Evolutionary conservation across 371 early-diverging fungal genomes (phyloP).

Genomic region (Mucor velutinosus): DNA sequence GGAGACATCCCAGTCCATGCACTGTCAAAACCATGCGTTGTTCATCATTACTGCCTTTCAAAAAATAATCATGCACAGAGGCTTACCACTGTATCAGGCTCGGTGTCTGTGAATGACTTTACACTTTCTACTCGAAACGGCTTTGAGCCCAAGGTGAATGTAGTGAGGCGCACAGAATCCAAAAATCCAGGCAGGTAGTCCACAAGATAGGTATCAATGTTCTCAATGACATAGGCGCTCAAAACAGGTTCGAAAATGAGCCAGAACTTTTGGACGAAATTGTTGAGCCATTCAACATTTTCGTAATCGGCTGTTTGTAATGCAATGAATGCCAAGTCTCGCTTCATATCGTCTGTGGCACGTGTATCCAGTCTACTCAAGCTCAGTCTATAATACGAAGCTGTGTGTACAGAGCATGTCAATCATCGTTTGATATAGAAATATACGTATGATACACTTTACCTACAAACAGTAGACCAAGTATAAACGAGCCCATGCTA

Average conservation of each 20-base stretch:
- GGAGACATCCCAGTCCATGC: slow-evolving; percentile 93
- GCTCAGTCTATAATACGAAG: slow-evolving; percentile 69
- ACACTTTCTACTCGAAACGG: slow-evolving; percentile 92
- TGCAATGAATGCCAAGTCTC: slow-evolving; percentile 53
- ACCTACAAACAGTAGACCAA: slow-evolving; percentile 51
- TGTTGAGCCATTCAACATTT: slow-evolving; percentile 97
- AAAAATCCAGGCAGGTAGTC: slow-evolving; percentile 87
- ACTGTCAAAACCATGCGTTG: slow-evolving; percentile 29
- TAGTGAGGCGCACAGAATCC: slow-evolving; percentile 86
- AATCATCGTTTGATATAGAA: neutral
- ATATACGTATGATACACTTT: slow-evolving; percentile 12
- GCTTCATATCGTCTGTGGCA: slow-evolving; percentile 70
- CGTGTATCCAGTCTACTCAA: slow-evolving; percentile 62
- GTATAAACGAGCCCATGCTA: slow-evolving; percentile 45
- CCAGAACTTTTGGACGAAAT: slow-evolving; percentile 87
- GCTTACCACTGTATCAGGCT: slow-evolving; percentile 80
- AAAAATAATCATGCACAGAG: neutral
- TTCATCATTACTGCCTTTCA: neutral
- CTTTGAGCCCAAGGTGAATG: slow-evolving; percentile 96
- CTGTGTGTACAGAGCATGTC: slow-evolving; percentile 21
- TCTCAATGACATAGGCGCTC: slow-evolving; percentile 74
- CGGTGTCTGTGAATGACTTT: slow-evolving; percentile 73
- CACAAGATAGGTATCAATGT: slow-evolving; percentile 73
- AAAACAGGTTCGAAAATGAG: slow-evolving; percentile 92
- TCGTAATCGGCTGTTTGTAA: slow-evolving; percentile 66